Base-by-base conservation (phyloP, 805 yeast species). In the Yarrowia sp. region DNA sequence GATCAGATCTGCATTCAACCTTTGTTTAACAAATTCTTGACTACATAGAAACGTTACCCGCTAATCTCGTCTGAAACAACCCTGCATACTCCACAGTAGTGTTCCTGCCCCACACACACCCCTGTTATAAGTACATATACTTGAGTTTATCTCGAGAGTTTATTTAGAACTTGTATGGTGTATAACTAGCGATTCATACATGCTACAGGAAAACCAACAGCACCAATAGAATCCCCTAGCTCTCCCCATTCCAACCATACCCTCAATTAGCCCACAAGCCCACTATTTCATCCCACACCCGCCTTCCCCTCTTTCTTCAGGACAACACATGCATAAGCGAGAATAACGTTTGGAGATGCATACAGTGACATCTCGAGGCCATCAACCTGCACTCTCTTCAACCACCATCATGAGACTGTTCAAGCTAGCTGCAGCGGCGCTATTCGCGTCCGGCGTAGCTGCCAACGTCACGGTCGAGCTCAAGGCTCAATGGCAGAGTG, bases 401-500 rank as follows among this genome's bases (percentile, higher is more conserved):
- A 11, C 39, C 32, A 17, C 3, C 33, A 35, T 14, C 58, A 55
- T 55, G 61, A 55, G 38, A 41, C 35, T 55, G 61, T 41, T 55
- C 47, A 55, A 55, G 61, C 41, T 13, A 11, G 61, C 61, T 11
- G 47, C 47, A 17, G 61, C 61, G 61, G 61, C 61, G 47, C 38
- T 55, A 13, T 28, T 55, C 13, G 61, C 61, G 36, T 39, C 61
- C 28, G 9, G 47, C n/a, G 61, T 55, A 18, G 61, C 61, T 41
- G 64, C 64, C 41, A 58, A 43, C 33, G 64, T 58, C 10, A 13
- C 50, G 10, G 64, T 44, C 35, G 51, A 58, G 50, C 64, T 58
- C 50, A 43, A 43, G 51, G 64, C 64, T 43, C 51, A 43, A 43
- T 58, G 64, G 64, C 51, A 58, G 51, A 43, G 51, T 10, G 64